Percentiles rank a stretch among this genome's conserved stretches.
phyloP scores from a whole-genome alignment of 2,329 filamentous ascomycete genomes.

The Endothia cerciana region DNA sequence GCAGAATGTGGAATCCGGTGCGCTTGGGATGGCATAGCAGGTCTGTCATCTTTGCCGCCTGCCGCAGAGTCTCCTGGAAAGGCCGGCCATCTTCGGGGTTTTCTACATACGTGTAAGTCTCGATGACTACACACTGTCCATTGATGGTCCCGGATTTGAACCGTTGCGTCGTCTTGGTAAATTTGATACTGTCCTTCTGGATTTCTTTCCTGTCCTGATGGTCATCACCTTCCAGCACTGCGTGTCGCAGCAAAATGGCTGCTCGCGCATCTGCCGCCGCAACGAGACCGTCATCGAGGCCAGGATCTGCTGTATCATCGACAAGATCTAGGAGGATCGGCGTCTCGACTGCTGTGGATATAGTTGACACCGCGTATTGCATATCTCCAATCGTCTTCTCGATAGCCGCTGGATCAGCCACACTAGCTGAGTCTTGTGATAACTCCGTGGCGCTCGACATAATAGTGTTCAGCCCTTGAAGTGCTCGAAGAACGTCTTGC shows the following conservation, averaged over 20 bases:
- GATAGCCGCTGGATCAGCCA: not conserved
- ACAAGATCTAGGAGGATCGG: not conserved
- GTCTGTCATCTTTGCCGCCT: slow-evolving; percentile 1
- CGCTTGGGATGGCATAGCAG: not conserved
- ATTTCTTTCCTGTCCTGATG: not conserved
- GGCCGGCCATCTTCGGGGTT: not conserved
- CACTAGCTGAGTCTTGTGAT: not conserved
- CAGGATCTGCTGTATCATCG: not conserved
- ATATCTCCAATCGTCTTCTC: not conserved
- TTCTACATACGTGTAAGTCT: not conserved
- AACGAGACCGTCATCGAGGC: not conserved
- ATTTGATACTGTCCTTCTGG: not conserved
- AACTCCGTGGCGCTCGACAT: not conserved
- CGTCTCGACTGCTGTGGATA: not conserved
- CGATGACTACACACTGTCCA: not conserved
- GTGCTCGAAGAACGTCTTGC: not conserved
- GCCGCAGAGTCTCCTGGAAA: not conserved
- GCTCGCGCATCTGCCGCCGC: not conserved
- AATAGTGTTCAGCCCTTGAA: not conserved
- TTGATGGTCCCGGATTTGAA: not conserved
- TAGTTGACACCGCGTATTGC: not conserved
- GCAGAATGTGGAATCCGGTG: not conserved
- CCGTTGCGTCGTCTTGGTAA: not conserved
- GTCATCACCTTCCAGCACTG: not conserved
- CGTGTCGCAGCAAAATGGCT: not conserved